phyloP scores from a whole-genome alignment of 768 basidiomycete species.

The Austroboletus festivus region DNA sequence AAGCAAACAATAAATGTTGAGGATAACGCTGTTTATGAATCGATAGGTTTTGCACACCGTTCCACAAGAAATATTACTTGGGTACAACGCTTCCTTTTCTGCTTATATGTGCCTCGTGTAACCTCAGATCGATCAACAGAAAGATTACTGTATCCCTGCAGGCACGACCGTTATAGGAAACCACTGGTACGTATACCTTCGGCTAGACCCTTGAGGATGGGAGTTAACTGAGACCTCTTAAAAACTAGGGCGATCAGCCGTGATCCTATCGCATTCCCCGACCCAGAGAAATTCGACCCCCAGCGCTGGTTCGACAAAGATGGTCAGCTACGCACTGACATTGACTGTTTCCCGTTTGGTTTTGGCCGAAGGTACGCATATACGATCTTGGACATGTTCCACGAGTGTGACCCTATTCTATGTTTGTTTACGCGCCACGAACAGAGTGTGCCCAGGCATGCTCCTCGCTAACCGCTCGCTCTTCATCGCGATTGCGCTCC shows the following conservation, averaged over 20 bases:
- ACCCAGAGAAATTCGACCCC: slow-evolving; percentile 57
- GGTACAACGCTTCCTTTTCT: slow-evolving; percentile 30
- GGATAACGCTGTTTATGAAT: neutral
- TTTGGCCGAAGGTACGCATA: slow-evolving; percentile 42
- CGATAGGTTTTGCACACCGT: slow-evolving; percentile 50
- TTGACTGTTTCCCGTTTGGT: slow-evolving; percentile 50
- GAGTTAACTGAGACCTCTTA: neutral
- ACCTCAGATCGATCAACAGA: slow-evolving; percentile 3
- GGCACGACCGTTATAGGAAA: slow-evolving; percentile 20
- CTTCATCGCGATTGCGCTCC: slow-evolving; percentile 55
- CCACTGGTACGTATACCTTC: slow-evolving; percentile 14
- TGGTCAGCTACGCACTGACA: slow-evolving; percentile 44
- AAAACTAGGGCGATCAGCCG: slow-evolving; percentile 45
- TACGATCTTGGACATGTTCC: too few species aligned
- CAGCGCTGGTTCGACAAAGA: slow-evolving; percentile 49
- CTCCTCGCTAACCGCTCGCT: slow-evolving; percentile 51
- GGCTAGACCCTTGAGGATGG: too few species aligned
- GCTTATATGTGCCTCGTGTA: slow-evolving; percentile 28
- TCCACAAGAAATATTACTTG: slow-evolving; percentile 63
- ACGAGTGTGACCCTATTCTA: too few species aligned
- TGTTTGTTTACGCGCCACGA: neutral
- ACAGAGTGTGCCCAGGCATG: slow-evolving; percentile 59
- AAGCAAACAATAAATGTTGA: neutral
- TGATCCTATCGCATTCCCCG: slow-evolving; percentile 52
- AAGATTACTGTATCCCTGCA: slow-evolving; percentile 22